Percentiles rank a stretch among this genome's conserved stretches.
Conservation (phyloP, 495 filamentous ascomycete species). For the Neurospora africana region DNA sequence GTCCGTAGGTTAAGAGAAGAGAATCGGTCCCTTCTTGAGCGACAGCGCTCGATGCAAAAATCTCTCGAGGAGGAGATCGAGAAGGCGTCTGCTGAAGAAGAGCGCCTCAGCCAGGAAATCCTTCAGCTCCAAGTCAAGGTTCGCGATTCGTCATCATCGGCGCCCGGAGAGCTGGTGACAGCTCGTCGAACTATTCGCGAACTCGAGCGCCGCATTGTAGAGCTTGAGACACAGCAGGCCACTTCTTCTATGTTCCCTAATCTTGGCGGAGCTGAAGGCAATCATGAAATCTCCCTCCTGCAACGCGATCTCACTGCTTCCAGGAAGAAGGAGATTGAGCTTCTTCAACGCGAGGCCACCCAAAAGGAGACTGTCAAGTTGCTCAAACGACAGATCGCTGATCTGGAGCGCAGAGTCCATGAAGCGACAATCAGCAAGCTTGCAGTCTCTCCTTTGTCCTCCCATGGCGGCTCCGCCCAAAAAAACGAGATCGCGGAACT, state of each 20-base stretch:
- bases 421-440: slow-evolving; percentile 32
- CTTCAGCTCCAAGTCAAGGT: slow-evolving; percentile 41
- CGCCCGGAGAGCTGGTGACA: slow-evolving; percentile 39
- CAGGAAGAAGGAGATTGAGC: slow-evolving; percentile 50
- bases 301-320: slow-evolving; percentile 52
- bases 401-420: slow-evolving; percentile 37
- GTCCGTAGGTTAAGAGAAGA: slow-evolving; percentile 49
- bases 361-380: slow-evolving; percentile 44
- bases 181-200: slow-evolving; percentile 43
- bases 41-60: slow-evolving; percentile 43
- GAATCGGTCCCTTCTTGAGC: slow-evolving; percentile 37
- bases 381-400: slow-evolving; percentile 37
- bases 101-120: slow-evolving; percentile 47
- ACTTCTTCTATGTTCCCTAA: slow-evolving; percentile 40
- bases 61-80: slow-evolving; percentile 47
- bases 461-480: slow-evolving; percentile 36
- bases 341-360: slow-evolving; percentile 51
- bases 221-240: slow-evolving; percentile 46
- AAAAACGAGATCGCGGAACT: slow-evolving; percentile 54
- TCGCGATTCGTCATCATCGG: slow-evolving; percentile 27
- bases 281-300: slow-evolving; percentile 46
- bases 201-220: slow-evolving; percentile 46
- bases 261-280: slow-evolving; percentile 35
- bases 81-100: slow-evolving; percentile 45
- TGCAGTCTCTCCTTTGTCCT: slow-evolving; percentile 20